Evolutionary conservation across 306 rosid species (phyloP), one percentile per base, ranked within the genome.

Genomic region (Neltuma alba): DNA sequence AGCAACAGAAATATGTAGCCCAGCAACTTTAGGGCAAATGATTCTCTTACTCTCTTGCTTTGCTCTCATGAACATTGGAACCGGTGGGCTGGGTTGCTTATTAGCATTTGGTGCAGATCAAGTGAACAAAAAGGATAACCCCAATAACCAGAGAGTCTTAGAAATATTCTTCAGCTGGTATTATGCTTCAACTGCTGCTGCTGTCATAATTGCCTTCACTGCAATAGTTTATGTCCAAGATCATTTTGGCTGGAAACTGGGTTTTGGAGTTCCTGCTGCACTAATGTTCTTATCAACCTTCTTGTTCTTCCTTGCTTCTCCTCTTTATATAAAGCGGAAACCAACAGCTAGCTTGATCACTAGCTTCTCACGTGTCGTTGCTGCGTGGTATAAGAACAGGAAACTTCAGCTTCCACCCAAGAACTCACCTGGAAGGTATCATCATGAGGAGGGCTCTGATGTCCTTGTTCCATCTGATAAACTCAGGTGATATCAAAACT

Each of bases 61-160:
- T 76, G 83, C 14, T 28, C 87, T 92, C 38, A 83, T 85, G 72
- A 71, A 91, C 9, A 48, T 90, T 36, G 97, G 97, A 50, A 90
- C 89, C 6, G 95, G 93, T 34, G 97, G 97, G 7, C 61, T 86
- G 15, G 78, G 93, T n/a, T 89, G 94, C 70, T 86, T 90, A 37
- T 40, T 92, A 25, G 87, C 93, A 9, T 92, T 90, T 57, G 97
- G 95, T 36, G 93, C 92, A 2, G 97, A 92, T 70, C 97, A 92
- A 70, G 63, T 92, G 14, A 78, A 83, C 72, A 87, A 74, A 73
- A 83, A 84, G 61, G 89, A 47, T 0, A 78, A 86, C 64, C 88
- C 91, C 10, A 89, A 86, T 31, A 89, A 84, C 33, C 48, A 68
- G 27, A 85, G 88, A 67, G 54, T 47, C 13, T 18, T 92, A 74